Evolutionary conservation across 2,329 filamentous ascomycete species (phyloP), one percentile per base, ranked within the genome.

Genomic region (Colletotrichum sp.): DNA sequence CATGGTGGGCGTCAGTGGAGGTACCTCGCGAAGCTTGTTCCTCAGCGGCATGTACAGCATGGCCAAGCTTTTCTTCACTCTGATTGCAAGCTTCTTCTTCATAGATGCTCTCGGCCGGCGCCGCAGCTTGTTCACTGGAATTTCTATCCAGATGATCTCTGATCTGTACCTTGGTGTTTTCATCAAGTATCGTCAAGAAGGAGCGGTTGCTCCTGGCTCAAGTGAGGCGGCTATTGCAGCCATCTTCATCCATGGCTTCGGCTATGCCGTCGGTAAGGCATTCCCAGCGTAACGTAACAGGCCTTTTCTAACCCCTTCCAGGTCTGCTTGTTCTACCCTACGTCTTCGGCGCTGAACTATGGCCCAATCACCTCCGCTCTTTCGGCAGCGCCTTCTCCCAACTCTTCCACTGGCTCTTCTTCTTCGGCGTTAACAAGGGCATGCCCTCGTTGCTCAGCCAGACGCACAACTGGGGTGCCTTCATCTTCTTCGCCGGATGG

Each of bases 221-320:
- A 83, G 82, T 1, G 78, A 85, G 36, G 85, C 79, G 0, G 87
- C 87, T 5, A 83, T 88, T 26, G 86, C 86, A 0, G 83, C 85
- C 3, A 83, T 88, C 24, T 89, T 86, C 64, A 79, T 88, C 9
- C 87, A 88, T 67, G 86, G 82, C 1, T 87, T 88, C 61, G 87
- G 86, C 6, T 88, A 87, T 77, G 82, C 83, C 21, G 81, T 82
- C 24, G 81, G 81, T 77, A 21, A 16, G 28, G 1, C 6, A 21
- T 26, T 21, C 3, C 21, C 0, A 6, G 5, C 8, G 12, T 3
- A 30, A 55, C 28, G 28, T 9, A 9, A 16, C 3, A 55, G 5
- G 8, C 12, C 5, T 30, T 12, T 52, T 15, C 34, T 48, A 6
- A 48, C 5, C 0, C 16, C 0, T 21, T 18, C 0, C 16, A 68